Evolutionary conservation across 352 stramenopile genomes (phyloP), one percentile per base, ranked within the genome.

Genomic region (Pythium plurisporium): DNA sequence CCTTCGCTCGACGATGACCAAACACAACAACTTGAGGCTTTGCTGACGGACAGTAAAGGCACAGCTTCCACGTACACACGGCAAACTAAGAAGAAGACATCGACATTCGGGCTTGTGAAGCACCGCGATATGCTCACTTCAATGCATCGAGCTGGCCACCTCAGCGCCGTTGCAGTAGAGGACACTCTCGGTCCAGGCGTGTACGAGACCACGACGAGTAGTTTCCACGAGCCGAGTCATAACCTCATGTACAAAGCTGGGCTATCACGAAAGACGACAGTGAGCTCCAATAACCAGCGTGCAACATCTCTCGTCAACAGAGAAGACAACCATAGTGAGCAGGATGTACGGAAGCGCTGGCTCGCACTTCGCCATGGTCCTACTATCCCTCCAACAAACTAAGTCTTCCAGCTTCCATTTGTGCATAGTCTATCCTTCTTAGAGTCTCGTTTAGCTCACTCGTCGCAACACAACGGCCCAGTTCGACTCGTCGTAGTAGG

Each of bases 401-500:
- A 27, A 27, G 7, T 27, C 25, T 31, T 27, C n/a, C n/a, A n/a
- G n/a, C n/a, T n/a, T n/a, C n/a, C n/a, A n/a, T n/a, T 38, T 38
- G 33, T 15, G 33, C 33, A 33, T 27, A 20, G 23, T 34, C 17
- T 33, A 10, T 44, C 38, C 26, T 19, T 4, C 25, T 49, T n/a
- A n/a, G n/a, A n/a, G n/a, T n/a, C n/a, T n/a, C n/a, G n/a, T n/a
- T n/a, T 80, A 87, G 55, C 65, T 69, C 46, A 72, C 59, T 33
- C 80, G 78, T 50, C 72, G 72, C 67, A 94, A 65, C 49, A 93
- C 63, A 29, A 95, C 69, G n/a, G 81, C 83, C 86, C 86, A 95
- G 62, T 95, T 95, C 19, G 74, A 88, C 45, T 93, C 78, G 55
- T 95, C 86, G 45, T 91, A 95, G 66, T 95, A 94, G 43, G 72